phyloP scores from a whole-genome alignment of 2,329 filamentous ascomycete genomes.

The Colletotrichum plurivorum region DNA sequence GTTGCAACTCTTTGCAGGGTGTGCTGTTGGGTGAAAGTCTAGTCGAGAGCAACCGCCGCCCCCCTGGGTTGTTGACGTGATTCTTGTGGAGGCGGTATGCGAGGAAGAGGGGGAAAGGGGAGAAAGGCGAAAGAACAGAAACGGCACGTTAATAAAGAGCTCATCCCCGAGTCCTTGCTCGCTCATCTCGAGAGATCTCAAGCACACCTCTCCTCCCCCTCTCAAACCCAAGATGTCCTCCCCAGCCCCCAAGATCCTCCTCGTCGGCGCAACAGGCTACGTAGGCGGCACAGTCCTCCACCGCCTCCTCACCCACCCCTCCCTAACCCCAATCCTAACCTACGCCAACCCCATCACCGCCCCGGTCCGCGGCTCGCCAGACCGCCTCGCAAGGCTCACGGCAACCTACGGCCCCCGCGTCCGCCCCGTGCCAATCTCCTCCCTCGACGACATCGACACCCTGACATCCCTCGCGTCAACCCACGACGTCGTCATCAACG shows the following conservation, averaged over 20 bases:
- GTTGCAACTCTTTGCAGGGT: no score
- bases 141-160: background rate
- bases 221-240: background rate
- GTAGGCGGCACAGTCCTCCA: conserved; percentile 42
- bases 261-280: conserved; percentile 42
- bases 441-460: conserved; percentile 36
- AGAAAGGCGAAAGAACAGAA: background rate
- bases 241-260: conserved; percentile 30
- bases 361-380: conserved; percentile 23
- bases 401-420: conserved; percentile 33
- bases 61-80: background rate
- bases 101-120: background rate
- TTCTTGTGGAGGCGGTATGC: background rate
- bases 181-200: background rate
- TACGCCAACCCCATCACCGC: conserved; percentile 21
- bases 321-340: conserved; percentile 14
- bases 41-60: no score
- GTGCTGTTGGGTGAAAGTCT: no score
- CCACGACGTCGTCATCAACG: conserved; percentile 53
- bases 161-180: background rate
- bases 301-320: conserved; percentile 29
- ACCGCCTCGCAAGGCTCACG: conserved; percentile 23
- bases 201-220: background rate
- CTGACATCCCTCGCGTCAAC: conserved; percentile 32
- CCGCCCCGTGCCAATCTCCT: conserved; percentile 17